These are phyloP conservation scores for Ceraceosorus guamensis DNA, from an alignment of 1,284 basidiomycete genomes.

Conservation along the genomic window DNA sequence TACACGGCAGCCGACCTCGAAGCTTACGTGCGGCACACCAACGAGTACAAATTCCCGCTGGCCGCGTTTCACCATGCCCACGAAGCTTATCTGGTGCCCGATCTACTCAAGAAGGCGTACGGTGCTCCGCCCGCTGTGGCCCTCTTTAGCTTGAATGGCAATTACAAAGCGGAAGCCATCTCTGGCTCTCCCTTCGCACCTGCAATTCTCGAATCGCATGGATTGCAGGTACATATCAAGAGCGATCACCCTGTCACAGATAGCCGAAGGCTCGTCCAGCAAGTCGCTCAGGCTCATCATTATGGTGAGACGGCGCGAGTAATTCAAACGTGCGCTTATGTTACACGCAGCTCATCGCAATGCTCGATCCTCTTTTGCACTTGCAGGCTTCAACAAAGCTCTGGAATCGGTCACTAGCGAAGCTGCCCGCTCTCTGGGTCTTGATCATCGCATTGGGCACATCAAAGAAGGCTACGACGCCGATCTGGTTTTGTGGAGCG, in stretches of 20 bases:
- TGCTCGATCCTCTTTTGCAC: no score
- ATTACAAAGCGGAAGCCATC: constrained; percentile 79
- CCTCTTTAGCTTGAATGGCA: constrained; percentile 63
- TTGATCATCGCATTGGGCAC: constrained; percentile 73
- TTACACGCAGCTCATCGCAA: no score
- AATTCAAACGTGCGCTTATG: not conserved
- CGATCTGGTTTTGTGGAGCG: constrained; percentile 83
- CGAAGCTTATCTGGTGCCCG: constrained; percentile 75
- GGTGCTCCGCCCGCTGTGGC: constrained; percentile 61
- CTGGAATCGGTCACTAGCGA: constrained; percentile 69
- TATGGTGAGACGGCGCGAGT: constrained; percentile 57
- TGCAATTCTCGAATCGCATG: constrained; percentile 63
- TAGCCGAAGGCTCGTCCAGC: constrained; percentile 69
- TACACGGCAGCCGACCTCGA: constrained; percentile 64
- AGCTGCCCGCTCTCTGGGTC: constrained; percentile 67
- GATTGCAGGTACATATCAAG: constrained; percentile 63
- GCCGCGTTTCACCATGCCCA: constrained; percentile 71
- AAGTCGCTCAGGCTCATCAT: constrained; percentile 80
- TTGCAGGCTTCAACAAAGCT: constrained; percentile 22
- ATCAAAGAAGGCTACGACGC: constrained; percentile 59
- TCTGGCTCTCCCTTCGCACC: constrained; percentile 77
- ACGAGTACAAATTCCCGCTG: constrained; percentile 67
- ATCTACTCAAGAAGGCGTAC: constrained; percentile 65
- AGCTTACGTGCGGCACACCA: constrained; percentile 57
- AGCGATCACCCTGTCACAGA: constrained; percentile 67